Conservation (phyloP, 2,329 filamentous ascomycete species). For the Colletotrichum sp. region DNA sequence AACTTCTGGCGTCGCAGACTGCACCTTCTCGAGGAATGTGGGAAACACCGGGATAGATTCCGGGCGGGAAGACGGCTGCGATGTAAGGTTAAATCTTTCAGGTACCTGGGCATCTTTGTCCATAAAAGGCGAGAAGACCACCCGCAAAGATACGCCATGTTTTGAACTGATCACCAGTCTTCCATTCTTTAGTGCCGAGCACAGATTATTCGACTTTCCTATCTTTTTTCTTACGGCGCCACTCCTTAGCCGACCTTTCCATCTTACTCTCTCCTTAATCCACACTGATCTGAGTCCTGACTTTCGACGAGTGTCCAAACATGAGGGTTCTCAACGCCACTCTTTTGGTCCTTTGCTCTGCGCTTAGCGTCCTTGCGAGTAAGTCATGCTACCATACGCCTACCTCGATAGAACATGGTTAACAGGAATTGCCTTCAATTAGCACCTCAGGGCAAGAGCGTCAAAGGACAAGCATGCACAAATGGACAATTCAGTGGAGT, state of each 20-base stretch:
- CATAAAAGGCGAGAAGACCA: neutral
- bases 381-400: neutral
- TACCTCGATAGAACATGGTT: neutral
- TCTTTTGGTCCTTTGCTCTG: neutral
- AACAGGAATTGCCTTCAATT: neutral
- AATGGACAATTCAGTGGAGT: neutral
- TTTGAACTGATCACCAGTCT: neutral
- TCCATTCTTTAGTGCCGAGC: neutral
- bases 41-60: neutral
- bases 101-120: neutral
- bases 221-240: neutral
- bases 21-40: neutral
- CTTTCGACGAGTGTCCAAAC: neutral
- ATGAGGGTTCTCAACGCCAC: neutral
- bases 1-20: neutral
- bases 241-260: neutral
- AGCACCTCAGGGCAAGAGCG: neutral
- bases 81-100: neutral
- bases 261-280: neutral
- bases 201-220: neutral
- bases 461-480: neutral
- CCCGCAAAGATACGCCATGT: too few relatives aligned
- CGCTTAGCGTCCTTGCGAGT: neutral
- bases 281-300: neutral
- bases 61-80: neutral